phyloP scores from a whole-genome alignment of 352 stramenopile genomes.

The Phytophthora pistaciae region DNA sequence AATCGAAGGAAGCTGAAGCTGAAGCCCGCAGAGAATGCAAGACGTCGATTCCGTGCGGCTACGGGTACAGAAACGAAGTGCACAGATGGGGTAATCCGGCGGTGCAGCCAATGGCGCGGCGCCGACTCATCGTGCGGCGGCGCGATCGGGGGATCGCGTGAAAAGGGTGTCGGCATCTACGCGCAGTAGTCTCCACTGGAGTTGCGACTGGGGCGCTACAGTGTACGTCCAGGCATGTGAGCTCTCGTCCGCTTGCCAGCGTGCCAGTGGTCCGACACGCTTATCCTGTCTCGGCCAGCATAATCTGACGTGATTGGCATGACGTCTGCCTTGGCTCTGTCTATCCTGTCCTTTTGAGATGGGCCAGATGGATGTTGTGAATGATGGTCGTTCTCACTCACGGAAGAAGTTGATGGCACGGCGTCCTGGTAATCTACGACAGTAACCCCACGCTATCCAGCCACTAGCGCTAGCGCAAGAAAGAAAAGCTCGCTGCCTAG shows the following conservation, averaged over 20 bases:
- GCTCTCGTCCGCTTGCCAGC: too few species aligned
- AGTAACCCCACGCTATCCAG: too few species aligned
- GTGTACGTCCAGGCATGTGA: too few species aligned
- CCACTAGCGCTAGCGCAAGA: too few species aligned
- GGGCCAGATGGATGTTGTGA: background rate
- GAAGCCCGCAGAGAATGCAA: background rate
- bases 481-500: too few species aligned
- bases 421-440: too few species aligned
- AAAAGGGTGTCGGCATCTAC: background rate
- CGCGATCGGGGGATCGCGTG: background rate
- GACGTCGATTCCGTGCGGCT: too few species aligned
- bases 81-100: background rate
- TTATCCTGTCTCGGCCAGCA: background rate
- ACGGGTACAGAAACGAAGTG: background rate
- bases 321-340: background rate
- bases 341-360: background rate
- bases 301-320: background rate
- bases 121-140: background rate
- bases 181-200: background rate
- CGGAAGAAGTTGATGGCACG: too few species aligned
- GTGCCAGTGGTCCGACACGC: too few species aligned
- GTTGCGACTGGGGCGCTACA: background rate
- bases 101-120: background rate
- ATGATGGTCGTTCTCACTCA: constrained; percentile 84
- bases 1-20: background rate